Evolutionary conservation across 1,139 yeast genomes (phyloP).

Genomic region (Geotrichum aggregatum): DNA sequence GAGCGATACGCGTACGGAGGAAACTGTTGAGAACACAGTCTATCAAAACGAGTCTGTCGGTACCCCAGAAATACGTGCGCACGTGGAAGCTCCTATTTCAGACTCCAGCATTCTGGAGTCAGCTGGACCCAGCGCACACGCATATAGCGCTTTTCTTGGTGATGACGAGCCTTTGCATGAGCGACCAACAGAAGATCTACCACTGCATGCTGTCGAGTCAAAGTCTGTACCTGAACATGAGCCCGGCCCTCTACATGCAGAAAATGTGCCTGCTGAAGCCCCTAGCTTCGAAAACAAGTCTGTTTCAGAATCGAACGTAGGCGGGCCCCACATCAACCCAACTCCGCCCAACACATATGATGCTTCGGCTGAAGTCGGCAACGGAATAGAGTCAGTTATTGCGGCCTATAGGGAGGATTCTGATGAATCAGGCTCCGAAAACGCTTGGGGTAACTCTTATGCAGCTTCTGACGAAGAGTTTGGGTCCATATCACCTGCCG

Average conservation of each 20-base stretch:
- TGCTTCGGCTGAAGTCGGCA: neutral
- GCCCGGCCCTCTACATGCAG: neutral
- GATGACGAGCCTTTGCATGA: neutral
- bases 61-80: too few relatives aligned
- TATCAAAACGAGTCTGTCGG: too few relatives aligned
- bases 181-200: neutral
- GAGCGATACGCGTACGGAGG: too few relatives aligned
- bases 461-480: too few relatives aligned
- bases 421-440: constrained; percentile 11
- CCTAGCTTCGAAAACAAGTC: neutral
- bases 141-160: neutral
- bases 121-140: constrained; percentile 2
- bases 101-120: neutral
- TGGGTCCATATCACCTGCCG: too few relatives aligned
- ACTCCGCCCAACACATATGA: too few relatives aligned
- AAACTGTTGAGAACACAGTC: too few relatives aligned
- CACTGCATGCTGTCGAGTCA: neutral
- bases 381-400: constrained; percentile 14
- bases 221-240: neutral
- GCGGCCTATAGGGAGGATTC: constrained; percentile 10
- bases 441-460: constrained; percentile 8
- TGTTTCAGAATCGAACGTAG: neutral
- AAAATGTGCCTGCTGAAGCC: neutral
- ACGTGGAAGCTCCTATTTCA: too few relatives aligned
- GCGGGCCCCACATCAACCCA: too few relatives aligned